Evolutionary conservation across 148 eudicot species (phyloP), one percentile per base, ranked within the genome.

Genomic region (Camellia sinensis): DNA sequence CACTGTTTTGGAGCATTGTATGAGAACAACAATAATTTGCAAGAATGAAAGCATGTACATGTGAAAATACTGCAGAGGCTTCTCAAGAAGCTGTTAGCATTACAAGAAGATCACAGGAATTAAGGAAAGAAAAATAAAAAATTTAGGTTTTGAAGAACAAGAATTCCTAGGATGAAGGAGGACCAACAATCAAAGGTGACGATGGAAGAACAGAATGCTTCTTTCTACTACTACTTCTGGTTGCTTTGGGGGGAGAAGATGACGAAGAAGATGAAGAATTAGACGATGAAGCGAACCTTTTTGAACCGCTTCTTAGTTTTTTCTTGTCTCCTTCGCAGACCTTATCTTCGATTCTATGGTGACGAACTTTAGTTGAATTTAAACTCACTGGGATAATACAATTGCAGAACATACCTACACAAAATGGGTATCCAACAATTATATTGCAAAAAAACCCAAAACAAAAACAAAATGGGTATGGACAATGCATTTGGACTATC

Each of bases 321-420:
- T 81, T 87, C 80, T 81, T 82, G 70, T 87, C 88, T 19, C 50
- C 87, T 44, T 89, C 80, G 69, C 75, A 79, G 15, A 6, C 71
- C 66, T 87, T 82, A 71, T 86, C 85, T 71, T 87, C 87, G 1
- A 75, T 73, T 50, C 48, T 78, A n/a, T 83, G 80, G 57, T 83
- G 77, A 57, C 84, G 44, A 29, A 86, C 77, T 83, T 80, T 83
- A 9, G 86, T 86, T 4, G 75, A 73, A 29, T 79, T 83, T 75
- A 86, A 54, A 71, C 84, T 86, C 75, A 67, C 80, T 3, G 88
- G 88, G 15, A 86, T 73, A 12, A 86, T 79, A 41, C 88, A 86
- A 7, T 81, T 78, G 86, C 86, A 86, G 46, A 83, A 78, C 62
- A 78, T 41, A 78, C 88, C 88, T 86, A 45, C 72, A 82, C 17